These are phyloP conservation scores for Parathielavia appendiculata DNA, from an alignment of 495 filamentous ascomycete genomes.

Conservation along the genomic window DNA sequence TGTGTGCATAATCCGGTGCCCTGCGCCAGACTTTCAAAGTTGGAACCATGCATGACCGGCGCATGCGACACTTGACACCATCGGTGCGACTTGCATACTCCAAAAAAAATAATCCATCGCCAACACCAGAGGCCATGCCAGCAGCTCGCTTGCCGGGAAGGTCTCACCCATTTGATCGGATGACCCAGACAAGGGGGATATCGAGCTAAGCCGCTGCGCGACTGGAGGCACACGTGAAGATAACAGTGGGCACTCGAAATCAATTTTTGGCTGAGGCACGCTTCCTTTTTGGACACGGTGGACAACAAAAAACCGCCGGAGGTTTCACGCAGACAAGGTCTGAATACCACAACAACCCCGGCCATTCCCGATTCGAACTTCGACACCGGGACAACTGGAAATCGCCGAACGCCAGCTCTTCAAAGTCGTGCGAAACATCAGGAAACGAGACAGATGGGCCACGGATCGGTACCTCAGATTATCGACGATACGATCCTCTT, in stretches of 20 bases:
- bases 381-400: not conserved
- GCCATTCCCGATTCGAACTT: not conserved
- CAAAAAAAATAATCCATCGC: not conserved
- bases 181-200: constrained; percentile 1
- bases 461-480: not conserved
- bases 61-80: not conserved
- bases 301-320: constrained; percentile 5
- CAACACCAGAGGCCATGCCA: not conserved
- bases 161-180: constrained; percentile 3
- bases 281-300: constrained; percentile 17
- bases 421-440: not conserved
- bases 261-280: constrained; percentile 13
- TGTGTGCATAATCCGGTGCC: constrained; percentile 13
- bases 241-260: constrained; percentile 22
- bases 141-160: constrained; percentile 1
- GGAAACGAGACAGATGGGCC: constrained; percentile 2
- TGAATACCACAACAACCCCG: not conserved
- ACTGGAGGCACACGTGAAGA: constrained; percentile 23
- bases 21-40: constrained; percentile 7
- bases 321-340: not conserved
- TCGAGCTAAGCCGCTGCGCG: constrained; percentile 14
- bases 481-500: constrained; percentile 10
- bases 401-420: not conserved
- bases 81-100: not conserved
- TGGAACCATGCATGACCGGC: not conserved